Evolutionary conservation across 2,329 filamentous ascomycete species (phyloP).

Genomic region (Colletotrichum eremochloae): DNA sequence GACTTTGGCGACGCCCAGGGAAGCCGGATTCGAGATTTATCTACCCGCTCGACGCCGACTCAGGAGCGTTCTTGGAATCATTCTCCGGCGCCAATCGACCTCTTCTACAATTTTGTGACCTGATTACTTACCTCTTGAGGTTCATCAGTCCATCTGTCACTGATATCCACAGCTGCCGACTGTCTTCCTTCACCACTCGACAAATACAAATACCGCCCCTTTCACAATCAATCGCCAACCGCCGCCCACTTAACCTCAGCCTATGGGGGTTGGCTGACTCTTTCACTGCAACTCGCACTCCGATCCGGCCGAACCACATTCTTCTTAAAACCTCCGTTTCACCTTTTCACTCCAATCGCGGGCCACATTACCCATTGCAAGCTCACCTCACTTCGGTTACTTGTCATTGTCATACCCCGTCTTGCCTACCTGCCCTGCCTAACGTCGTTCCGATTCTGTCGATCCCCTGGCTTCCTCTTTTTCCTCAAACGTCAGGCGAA

Average conservation of each 20-base stretch:
- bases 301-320: slow-evolving; percentile 25
- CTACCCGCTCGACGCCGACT: slow-evolving; percentile 12
- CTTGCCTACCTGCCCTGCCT: background rate
- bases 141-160: background rate
- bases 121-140: background rate
- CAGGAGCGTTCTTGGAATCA: slow-evolving; percentile 2
- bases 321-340: slow-evolving; percentile 38
- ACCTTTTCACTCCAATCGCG: slow-evolving; percentile 18
- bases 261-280: slow-evolving; percentile 13
- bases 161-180: slow-evolving; percentile 8
- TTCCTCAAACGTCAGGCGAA: slow-evolving; percentile 7
- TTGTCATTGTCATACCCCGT: slow-evolving; percentile 10
- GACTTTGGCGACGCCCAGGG: background rate
- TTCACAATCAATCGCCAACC: background rate
- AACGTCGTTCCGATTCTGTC: slow-evolving; percentile 10
- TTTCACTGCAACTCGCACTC: slow-evolving; percentile 15
- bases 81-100: slow-evolving; percentile 1
- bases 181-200: background rate
- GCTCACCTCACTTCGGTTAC: slow-evolving; percentile 11
- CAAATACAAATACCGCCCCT: background rate
- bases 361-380: slow-evolving; percentile 26
- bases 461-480: background rate
- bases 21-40: slow-evolving; percentile 12
- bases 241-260: background rate
- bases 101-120: background rate